Evolutionary conservation across 78 protist species (phyloP).

Genomic region (Trichosphaerium sp.): DNA sequence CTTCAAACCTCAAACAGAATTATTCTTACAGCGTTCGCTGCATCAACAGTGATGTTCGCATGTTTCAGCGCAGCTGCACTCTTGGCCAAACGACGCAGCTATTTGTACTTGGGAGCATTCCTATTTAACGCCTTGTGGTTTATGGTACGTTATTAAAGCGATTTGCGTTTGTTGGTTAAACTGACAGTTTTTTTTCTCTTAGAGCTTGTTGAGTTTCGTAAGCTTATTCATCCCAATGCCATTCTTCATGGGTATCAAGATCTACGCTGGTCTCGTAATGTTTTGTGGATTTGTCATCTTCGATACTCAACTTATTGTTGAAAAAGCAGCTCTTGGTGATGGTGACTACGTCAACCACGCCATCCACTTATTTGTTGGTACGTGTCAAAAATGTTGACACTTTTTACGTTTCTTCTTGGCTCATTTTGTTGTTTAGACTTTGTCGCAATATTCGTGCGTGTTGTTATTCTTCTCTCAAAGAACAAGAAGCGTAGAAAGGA

Average conservation of each 20-base stretch:
- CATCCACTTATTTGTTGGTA: slow-evolving; percentile 28
- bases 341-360: slow-evolving; percentile 23
- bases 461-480: slow-evolving; percentile 29
- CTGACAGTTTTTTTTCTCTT: too few relatives aligned
- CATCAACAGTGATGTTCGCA: slow-evolving; percentile 32
- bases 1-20: neutral
- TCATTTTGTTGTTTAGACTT: slow-evolving; percentile 14
- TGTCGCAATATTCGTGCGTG: slow-evolving; percentile 35
- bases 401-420: neutral
- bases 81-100: slow-evolving; percentile 3
- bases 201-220: slow-evolving; percentile 5
- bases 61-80: slow-evolving; percentile 37
- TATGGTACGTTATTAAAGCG: too few relatives aligned
- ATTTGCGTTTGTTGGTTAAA: too few relatives aligned
- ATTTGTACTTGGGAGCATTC: slow-evolving; percentile 31
- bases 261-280: slow-evolving; percentile 42
- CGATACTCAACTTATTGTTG: slow-evolving; percentile 55
- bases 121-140: slow-evolving; percentile 12
- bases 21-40: slow-evolving; percentile 22
- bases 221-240: slow-evolving; percentile 21
- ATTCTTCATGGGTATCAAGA: slow-evolving; percentile 3
- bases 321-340: slow-evolving; percentile 17
- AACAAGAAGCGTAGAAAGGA: too few relatives aligned
- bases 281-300: slow-evolving; percentile 48
- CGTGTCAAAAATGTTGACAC: too few relatives aligned